A percentile compares a stretch with the other conserved stretches of the same genome.
Conservation (phyloP, 2,329 filamentous ascomycete species). For the Sphaerulina vaccinii region DNA sequence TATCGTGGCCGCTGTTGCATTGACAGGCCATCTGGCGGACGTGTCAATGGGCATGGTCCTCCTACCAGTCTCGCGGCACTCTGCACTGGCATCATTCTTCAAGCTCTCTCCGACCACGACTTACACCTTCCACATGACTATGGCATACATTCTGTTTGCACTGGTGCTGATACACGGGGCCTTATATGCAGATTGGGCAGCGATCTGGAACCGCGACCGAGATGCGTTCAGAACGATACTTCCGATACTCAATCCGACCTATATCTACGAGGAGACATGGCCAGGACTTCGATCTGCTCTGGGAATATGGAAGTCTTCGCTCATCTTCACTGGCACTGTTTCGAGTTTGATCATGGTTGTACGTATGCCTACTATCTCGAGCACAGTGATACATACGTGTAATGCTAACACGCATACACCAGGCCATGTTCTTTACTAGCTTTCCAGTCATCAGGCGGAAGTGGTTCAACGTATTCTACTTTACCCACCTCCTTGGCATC, state of each 20-base stretch:
- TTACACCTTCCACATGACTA: constrained; percentile 17
- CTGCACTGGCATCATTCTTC: constrained; percentile 20
- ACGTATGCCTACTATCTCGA: too few relatives aligned
- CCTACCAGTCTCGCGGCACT: constrained; percentile 18
- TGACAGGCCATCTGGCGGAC: constrained; percentile 18
- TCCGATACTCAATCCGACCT: constrained; percentile 22
- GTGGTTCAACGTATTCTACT: constrained; percentile 25
- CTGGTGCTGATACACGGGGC: constrained; percentile 12
- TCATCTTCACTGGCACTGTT: constrained; percentile 21
- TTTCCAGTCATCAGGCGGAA: constrained; percentile 16
- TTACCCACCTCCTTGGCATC: constrained; percentile 20
- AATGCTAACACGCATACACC: not conserved
- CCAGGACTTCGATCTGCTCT: constrained; percentile 16
- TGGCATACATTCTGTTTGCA: constrained; percentile 13
- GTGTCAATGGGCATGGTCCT: constrained; percentile 21
- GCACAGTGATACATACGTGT: not conserved
- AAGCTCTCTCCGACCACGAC: constrained; percentile 15
- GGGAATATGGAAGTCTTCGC: constrained; percentile 19
- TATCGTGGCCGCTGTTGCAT: constrained; percentile 15
- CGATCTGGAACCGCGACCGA: not conserved
- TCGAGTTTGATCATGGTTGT: constrained; percentile 19
- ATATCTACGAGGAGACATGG: constrained; percentile 21
- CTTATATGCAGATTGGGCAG: constrained; percentile 14
- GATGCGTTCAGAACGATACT: constrained; percentile 11
- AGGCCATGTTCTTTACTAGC: constrained; percentile 18